Evolutionary conservation across 306 rosid species (phyloP), one percentile per base, ranked within the genome.

Genomic region (Abrus precatorius): DNA sequence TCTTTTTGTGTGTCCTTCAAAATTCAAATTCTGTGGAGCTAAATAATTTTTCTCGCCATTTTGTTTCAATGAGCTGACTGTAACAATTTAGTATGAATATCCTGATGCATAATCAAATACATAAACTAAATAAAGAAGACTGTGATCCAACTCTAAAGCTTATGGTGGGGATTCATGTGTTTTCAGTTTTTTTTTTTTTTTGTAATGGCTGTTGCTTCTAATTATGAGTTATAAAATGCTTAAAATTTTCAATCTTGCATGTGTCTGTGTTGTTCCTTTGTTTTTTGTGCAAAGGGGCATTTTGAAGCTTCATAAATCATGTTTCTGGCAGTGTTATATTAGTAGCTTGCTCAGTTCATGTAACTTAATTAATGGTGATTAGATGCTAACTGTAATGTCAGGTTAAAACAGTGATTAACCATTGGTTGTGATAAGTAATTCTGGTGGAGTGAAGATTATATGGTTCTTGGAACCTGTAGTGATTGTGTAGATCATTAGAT

Each of bases 131-230:
- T 49, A 36, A 6, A 50, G 7, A 56, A 66, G 76, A 20, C 32
- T 49, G 34, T 43, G 80, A 78, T 78, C 64, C 76, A 34, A 2
- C 62, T 54, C 40, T 36, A 9, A 36, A 28, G 65, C 32, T 72
- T 27, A 41, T 43, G 20, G 20, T 20, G 20, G 20, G 20, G 74
- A 61, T 60, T 60, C 65, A 32, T 54, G 34, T 55, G 6, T 45
- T 47, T 59, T 69, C 34, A 47, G 48, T 49, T 76, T 75, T 81
- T 11, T 62, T 68, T 60, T 49, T 76, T 75, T 81, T 11, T 62
- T 68, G 75, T 60, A 50, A 44, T 79, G 71, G 33, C 27, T 69
- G 12, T 56, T 59, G 77, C 20, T 5, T 62, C 48, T 30, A 9
- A 33, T 44, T 54, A 40, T 41, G 73, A 48, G 59, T 48, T 2